phyloP scores from a whole-genome alignment of 2,329 filamentous ascomycete species.

The Monosporascus sp. region DNA sequence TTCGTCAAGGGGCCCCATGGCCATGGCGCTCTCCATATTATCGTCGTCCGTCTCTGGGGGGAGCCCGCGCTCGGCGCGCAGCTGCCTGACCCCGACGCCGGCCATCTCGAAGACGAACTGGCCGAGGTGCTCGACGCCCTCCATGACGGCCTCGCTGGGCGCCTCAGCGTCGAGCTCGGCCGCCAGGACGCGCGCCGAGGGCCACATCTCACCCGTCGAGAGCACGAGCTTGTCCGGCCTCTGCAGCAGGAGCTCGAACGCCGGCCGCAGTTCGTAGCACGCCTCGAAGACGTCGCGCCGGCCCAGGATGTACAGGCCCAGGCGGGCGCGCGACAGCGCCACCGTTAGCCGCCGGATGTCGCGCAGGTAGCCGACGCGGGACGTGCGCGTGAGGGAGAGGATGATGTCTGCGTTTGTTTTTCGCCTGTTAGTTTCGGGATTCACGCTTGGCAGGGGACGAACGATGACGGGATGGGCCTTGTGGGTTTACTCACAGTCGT shows the following conservation, averaged over 20 bases:
- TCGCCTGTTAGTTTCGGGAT: constrained; percentile 4
- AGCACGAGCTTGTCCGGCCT: constrained; percentile 78
- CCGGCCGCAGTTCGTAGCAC: constrained; percentile 80
- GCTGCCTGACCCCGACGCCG: constrained; percentile 50
- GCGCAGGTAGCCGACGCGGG: constrained; percentile 83
- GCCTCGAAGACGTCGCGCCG: constrained; percentile 83
- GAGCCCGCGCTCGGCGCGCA: constrained; percentile 36
- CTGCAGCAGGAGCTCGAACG: constrained; percentile 73
- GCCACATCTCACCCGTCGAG: constrained; percentile 82
- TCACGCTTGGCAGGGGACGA: background rate
- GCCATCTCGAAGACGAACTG: constrained; percentile 98
- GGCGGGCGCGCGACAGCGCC: constrained; percentile 82
- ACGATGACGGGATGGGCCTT: background rate
- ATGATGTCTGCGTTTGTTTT: constrained; percentile 66
- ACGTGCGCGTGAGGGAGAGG: constrained; percentile 85
- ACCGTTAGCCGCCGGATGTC: constrained; percentile 93
- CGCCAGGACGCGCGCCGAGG: constrained; percentile 50
- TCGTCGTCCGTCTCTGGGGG: constrained; percentile 10
- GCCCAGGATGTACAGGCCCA: constrained; percentile 89
- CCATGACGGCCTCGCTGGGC: constrained; percentile 67
- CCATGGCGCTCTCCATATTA: constrained; percentile 2
- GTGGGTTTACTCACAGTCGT: constrained; percentile 72
- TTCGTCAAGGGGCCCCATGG: constrained; percentile 24
- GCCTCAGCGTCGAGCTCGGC: constrained; percentile 44
- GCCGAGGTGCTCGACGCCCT: constrained; percentile 86